Base-by-base conservation (phyloP, 225 moss, liverwort and hornwort genomes). In the Thuidium tamariscinum region DNA sequence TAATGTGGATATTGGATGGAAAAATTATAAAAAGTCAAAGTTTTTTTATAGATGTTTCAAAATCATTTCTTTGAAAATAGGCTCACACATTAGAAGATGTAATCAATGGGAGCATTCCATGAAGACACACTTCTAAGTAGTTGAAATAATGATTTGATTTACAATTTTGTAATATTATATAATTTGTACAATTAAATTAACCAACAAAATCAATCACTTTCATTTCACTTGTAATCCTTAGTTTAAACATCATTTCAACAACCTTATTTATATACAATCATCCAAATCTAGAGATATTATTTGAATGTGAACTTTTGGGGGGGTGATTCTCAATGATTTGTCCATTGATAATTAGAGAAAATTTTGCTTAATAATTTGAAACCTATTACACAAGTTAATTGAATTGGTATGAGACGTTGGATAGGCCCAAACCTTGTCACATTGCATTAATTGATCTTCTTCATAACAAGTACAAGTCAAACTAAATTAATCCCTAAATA, bases 321-420 rank as follows among this genome's bases (percentile, higher is more conserved):
- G 29, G 10, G 1, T 44, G 6, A 44, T 44, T 44, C 3, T 1
- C 0, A 0, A 3, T 0, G 3, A 17, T 26, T 16, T 71, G 17
- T 44, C 29, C 10, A 29, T 29, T 17, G 13, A 6, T 29, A 29
- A 29, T 46, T 16, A 0, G 0, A 29, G 1, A 46, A 9, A 16
- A 9, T 3, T 27, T 27, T n/a, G n/a, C n/a, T n/a, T n/a, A n/a
- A n/a, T n/a, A n/a, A n/a, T n/a, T n/a, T n/a, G n/a, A n/a, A n/a
- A n/a, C n/a, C n/a, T n/a, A n/a, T n/a, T n/a, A n/a, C n/a, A n/a
- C n/a, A n/a, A n/a, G n/a, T n/a, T n/a, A n/a, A n/a, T n/a, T n/a
- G n/a, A n/a, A n/a, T n/a, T n/a, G n/a, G n/a, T n/a, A n/a, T n/a
- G n/a, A n/a, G n/a, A n/a, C n/a, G 10, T 32, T 4, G 0, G 2